These are phyloP conservation scores for Xanthoparmelia taractica DNA, from an alignment of 495 filamentous ascomycete genomes.

Conservation along the genomic window DNA sequence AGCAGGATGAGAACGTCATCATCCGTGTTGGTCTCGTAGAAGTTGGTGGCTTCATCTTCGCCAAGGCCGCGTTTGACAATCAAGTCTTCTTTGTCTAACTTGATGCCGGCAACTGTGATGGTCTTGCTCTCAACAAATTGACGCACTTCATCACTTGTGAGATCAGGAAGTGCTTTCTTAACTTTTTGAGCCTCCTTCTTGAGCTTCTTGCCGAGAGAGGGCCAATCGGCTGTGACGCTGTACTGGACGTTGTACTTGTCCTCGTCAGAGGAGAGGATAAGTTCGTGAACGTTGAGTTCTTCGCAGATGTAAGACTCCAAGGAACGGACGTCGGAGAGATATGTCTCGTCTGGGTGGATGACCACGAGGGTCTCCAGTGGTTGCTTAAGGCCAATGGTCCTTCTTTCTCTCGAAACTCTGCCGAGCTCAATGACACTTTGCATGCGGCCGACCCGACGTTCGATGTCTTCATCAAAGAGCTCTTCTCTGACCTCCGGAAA, in stretches of 20 bases:
- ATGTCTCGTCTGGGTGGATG: slow-evolving; percentile 74
- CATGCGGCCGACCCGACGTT: slow-evolving; percentile 83
- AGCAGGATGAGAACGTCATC: slow-evolving; percentile 74
- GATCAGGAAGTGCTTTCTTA: slow-evolving; percentile 74
- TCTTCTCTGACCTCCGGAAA: slow-evolving; percentile 85
- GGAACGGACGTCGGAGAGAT: slow-evolving; percentile 78
- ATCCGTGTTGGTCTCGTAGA: slow-evolving; percentile 79
- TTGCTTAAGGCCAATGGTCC: slow-evolving; percentile 77
- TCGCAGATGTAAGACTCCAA: slow-evolving; percentile 79
- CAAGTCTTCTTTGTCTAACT: slow-evolving; percentile 71
- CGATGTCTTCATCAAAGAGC: slow-evolving; percentile 78
- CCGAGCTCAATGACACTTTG: slow-evolving; percentile 90
- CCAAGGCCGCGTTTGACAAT: slow-evolving; percentile 73
- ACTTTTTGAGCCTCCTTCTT: slow-evolving; percentile 88
- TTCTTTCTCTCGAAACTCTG: slow-evolving; percentile 76
- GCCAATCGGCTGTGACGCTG: slow-evolving; percentile 82
- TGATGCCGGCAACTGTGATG: slow-evolving; percentile 77
- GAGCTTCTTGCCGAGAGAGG: slow-evolving; percentile 89
- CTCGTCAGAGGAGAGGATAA: slow-evolving; percentile 83
- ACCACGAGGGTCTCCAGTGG: slow-evolving; percentile 85
- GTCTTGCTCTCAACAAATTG: slow-evolving; percentile 58
- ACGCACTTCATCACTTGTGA: slow-evolving; percentile 73
- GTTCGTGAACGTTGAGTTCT: slow-evolving; percentile 80
- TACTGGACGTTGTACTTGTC: slow-evolving; percentile 86
- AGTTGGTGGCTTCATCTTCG: slow-evolving; percentile 54